These are phyloP conservation scores for Pyricularia pennisetigena DNA, from an alignment of 2,329 filamentous ascomycete species.

Conservation along the genomic window DNA sequence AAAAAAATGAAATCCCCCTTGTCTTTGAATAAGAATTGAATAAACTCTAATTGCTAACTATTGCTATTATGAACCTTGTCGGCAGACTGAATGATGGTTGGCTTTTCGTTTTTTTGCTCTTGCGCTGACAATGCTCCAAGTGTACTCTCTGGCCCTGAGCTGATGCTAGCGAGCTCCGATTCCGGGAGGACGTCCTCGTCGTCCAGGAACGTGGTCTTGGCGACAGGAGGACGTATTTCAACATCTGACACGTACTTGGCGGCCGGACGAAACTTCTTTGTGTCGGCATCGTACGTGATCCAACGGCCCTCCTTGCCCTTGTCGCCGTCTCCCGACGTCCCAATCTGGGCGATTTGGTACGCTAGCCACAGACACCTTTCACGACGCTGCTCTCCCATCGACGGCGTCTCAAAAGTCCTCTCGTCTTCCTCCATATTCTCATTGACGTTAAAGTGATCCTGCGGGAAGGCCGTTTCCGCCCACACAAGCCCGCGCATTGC, in stretches of 20 bases:
- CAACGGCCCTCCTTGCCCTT: conserved; percentile 22
- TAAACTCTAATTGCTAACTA: not conserved
- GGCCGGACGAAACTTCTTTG: conserved; percentile 28
- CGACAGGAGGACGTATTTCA: not conserved
- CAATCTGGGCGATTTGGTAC: conserved; percentile 30
- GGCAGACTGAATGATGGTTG: not conserved
- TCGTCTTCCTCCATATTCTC: conserved; percentile 58
- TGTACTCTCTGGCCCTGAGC: not conserved
- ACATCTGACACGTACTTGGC: conserved; percentile 25
- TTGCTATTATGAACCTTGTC: not conserved
- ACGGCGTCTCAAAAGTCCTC: conserved; percentile 50
- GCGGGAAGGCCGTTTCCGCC: conserved; percentile 46
- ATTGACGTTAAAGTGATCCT: conserved; percentile 44
- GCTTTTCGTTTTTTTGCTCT: not conserved
- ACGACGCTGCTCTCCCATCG: conserved; percentile 45
- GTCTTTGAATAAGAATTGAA: not conserved
- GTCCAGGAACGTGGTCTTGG: not conserved
- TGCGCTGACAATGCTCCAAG: not conserved
- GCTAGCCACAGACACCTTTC: conserved; percentile 52
- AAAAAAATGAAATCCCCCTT: not conserved
- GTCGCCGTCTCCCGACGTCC: conserved; percentile 2
- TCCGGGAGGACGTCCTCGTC: conserved; percentile 1
- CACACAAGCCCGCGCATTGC: conserved; percentile 54
- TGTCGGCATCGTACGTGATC: conserved; percentile 30
- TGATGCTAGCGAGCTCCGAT: not conserved